Conservation (phyloP, 192 early-diverging fungal genomes). For the Entomortierella beljakovae region DNA sequence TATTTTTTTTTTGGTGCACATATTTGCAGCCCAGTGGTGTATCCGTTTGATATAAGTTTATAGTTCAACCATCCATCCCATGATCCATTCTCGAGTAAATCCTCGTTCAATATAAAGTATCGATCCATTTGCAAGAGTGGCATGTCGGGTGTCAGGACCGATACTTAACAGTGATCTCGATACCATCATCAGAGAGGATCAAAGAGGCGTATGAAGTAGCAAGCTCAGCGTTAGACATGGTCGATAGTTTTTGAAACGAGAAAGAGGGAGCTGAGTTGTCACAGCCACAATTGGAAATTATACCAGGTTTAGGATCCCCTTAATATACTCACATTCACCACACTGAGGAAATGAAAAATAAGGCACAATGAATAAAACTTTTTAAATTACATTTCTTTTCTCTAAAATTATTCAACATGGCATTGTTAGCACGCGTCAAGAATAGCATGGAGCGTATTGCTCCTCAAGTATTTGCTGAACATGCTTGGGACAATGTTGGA, state of each 20-base stretch:
- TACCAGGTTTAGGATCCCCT: background rate
- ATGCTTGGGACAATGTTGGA: constrained; percentile 96
- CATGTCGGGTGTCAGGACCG: constrained; percentile 1
- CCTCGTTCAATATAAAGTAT: background rate
- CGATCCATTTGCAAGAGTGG: background rate
- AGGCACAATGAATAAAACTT: background rate
- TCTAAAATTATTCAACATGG: constrained; percentile 44
- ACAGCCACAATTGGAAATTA: background rate
- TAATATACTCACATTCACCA: background rate
- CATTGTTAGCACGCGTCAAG: constrained; percentile 68
- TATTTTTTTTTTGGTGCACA: too few species aligned
- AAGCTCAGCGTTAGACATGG: constrained; percentile 82
- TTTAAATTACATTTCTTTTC: constrained; percentile 7
- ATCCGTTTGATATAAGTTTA: background rate
- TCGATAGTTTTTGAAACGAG: constrained; percentile 47
- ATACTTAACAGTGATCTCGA: constrained; percentile 93
- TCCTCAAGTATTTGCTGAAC: constrained; percentile 83
- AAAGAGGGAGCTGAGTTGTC: constrained; percentile 26
- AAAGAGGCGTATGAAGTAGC: constrained; percentile 97
- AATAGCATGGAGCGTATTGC: constrained; percentile 85
- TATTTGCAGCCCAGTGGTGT: background rate
- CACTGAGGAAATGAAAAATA: background rate
- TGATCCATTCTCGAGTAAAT: background rate
- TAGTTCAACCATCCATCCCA: background rate
- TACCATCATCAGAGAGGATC: constrained; percentile 97